These are phyloP conservation scores for Vachellia pachyceras DNA, from an alignment of 306 rosid species.

Conservation along the genomic window DNA sequence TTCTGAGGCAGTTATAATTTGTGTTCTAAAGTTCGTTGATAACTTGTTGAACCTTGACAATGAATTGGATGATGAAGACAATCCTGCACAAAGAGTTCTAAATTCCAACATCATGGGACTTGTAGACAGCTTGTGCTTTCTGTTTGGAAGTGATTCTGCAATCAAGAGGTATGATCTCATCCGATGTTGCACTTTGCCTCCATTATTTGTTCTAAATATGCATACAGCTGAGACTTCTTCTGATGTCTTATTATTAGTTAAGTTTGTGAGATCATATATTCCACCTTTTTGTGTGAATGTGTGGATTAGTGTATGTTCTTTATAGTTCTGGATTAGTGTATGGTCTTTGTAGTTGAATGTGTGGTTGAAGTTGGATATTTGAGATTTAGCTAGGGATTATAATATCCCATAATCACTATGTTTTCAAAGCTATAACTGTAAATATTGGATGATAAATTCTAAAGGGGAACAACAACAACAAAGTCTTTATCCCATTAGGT, in stretches of 20 bases:
- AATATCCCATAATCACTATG: neutral
- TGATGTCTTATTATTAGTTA: neutral
- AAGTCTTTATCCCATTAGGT: no score
- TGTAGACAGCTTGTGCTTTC: slow-evolving; percentile 61
- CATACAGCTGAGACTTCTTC: neutral
- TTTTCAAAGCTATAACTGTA: neutral
- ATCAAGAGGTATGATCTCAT: slow-evolving; percentile 64
- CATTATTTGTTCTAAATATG: neutral
- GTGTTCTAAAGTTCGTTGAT: slow-evolving; percentile 79
- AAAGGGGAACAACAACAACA: no score
- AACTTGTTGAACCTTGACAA: slow-evolving; percentile 74
- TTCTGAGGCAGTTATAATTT: slow-evolving; percentile 70
- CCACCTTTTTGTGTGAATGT: neutral
- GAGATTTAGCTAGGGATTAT: neutral
- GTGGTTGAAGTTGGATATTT: neutral
- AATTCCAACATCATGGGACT: slow-evolving; percentile 70
- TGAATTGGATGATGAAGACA: slow-evolving; percentile 63
- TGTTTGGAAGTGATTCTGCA: slow-evolving; percentile 70
- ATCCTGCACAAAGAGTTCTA: slow-evolving; percentile 52
- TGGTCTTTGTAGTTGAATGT: neutral
- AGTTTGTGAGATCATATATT: neutral
- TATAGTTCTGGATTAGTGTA: no score
- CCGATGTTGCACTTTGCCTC: neutral
- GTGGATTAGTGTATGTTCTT: no score
- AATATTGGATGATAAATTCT: neutral